Evolutionary conservation across 257 asterid species (phyloP).

Genomic region (Solanum sitiens): DNA sequence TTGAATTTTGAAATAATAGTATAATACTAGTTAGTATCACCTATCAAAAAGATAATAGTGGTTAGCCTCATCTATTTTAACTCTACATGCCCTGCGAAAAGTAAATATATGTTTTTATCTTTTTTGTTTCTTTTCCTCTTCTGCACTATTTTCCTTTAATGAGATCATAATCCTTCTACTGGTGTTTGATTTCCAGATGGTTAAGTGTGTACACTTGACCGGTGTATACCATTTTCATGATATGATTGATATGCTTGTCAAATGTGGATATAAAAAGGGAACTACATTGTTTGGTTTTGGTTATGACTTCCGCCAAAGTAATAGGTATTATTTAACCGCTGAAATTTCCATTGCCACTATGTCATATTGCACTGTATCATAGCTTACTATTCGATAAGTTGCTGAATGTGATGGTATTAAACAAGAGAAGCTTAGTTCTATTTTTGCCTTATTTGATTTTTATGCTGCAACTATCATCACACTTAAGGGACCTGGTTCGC

Average conservation of each 20-base stretch:
- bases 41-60: background rate
- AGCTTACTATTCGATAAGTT: background rate
- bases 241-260: slow-evolving; percentile 95
- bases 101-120: background rate
- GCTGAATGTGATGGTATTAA: background rate
- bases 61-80: background rate
- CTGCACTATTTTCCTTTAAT: background rate
- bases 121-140: background rate
- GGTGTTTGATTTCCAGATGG: slow-evolving; percentile 38
- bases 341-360: background rate
- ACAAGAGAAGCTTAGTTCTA: background rate
- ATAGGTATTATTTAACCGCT: slow-evolving; percentile 39
- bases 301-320: slow-evolving; percentile 94
- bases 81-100: background rate
- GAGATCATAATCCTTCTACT: slow-evolving; percentile 3
- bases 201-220: slow-evolving; percentile 52
- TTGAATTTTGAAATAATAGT: background rate
- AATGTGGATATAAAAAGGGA: slow-evolving; percentile 88
- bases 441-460: background rate
- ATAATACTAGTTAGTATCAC: background rate
- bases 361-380: background rate
- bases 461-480: background rate
- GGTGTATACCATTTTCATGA: slow-evolving; percentile 82
- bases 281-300: slow-evolving; percentile 89
- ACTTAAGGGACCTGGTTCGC: background rate